phyloP scores from a whole-genome alignment of 2,329 filamentous ascomycete species.

The Arthrinium phaeospermum region DNA sequence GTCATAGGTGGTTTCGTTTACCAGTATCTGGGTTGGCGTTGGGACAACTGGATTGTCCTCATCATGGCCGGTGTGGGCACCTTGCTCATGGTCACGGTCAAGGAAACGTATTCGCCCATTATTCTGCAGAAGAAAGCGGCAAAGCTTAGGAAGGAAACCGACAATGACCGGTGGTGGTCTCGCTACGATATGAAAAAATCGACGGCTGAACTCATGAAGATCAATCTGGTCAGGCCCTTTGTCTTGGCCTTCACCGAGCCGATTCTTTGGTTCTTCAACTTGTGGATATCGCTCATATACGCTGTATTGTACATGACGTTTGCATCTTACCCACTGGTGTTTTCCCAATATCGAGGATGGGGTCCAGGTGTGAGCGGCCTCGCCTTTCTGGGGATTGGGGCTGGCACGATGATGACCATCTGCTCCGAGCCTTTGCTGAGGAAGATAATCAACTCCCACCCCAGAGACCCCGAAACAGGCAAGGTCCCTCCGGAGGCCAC shows the following conservation, averaged over 20 bases:
- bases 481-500: slow-evolving; percentile 79
- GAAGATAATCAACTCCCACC: slow-evolving; percentile 77
- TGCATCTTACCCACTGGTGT: slow-evolving; percentile 88
- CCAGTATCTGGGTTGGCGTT: slow-evolving; percentile 83
- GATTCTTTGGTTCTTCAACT: slow-evolving; percentile 74
- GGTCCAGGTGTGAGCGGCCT: slow-evolving; percentile 74
- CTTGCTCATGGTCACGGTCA: slow-evolving; percentile 62
- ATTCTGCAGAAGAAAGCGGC: slow-evolving; percentile 72
- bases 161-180: slow-evolving; percentile 76
- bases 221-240: slow-evolving; percentile 80
- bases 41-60: slow-evolving; percentile 82
- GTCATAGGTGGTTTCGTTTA: slow-evolving; percentile 82
- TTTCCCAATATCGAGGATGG: slow-evolving; percentile 78
- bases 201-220: slow-evolving; percentile 70
- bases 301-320: slow-evolving; percentile 90
- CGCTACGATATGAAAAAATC: slow-evolving; percentile 76
- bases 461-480: slow-evolving; percentile 76
- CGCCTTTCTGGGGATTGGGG: slow-evolving; percentile 75
- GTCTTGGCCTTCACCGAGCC: slow-evolving; percentile 80
- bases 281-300: slow-evolving; percentile 83
- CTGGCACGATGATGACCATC: slow-evolving; percentile 68
- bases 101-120: slow-evolving; percentile 78
- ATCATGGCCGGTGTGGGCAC: slow-evolving; percentile 72
- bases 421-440: slow-evolving; percentile 74
- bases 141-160: slow-evolving; percentile 68